These are phyloP conservation scores for Colletotrichum siamense DNA, from an alignment of 2,329 filamentous ascomycete species.

Conservation along the genomic window DNA sequence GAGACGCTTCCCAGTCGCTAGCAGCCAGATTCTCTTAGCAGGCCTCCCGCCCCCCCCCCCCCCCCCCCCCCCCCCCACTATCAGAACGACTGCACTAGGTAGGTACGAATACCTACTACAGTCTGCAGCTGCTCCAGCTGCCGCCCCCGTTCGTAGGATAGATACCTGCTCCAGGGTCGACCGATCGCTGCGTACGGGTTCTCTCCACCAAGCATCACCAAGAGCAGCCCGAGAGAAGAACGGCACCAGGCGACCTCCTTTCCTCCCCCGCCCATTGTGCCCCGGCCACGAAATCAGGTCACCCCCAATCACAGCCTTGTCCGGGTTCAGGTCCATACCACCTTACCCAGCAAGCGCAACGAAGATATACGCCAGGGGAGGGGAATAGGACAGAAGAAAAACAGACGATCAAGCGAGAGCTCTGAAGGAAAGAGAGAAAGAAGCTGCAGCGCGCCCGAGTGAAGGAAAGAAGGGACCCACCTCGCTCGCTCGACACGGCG, in stretches of 20 bases:
- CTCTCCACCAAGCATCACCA: background rate
- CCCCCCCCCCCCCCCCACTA: background rate
- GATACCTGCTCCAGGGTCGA: background rate
- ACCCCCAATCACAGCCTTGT: background rate
- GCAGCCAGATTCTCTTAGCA: background rate
- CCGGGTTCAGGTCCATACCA: slow-evolving; percentile 1
- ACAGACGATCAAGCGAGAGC: background rate
- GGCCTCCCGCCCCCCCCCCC: background rate
- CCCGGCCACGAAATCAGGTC: background rate
- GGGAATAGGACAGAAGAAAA: background rate
- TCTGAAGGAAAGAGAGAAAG: background rate
- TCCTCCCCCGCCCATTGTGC: background rate
- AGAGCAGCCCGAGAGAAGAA: background rate
- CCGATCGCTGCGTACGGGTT: background rate
- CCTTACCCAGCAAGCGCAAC: background rate
- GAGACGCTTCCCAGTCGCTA: background rate
- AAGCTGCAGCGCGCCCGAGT: background rate
- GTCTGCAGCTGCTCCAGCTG: background rate
- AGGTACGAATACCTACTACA: background rate
- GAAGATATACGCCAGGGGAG: background rate
- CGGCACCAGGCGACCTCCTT: background rate
- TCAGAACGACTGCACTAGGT: background rate
- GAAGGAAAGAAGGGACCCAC: background rate
- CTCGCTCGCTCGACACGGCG: background rate
- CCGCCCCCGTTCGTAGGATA: background rate